Conservation (phyloP, 2,329 filamentous ascomycete genomes). For the Hymenoscyphus infarciens region DNA sequence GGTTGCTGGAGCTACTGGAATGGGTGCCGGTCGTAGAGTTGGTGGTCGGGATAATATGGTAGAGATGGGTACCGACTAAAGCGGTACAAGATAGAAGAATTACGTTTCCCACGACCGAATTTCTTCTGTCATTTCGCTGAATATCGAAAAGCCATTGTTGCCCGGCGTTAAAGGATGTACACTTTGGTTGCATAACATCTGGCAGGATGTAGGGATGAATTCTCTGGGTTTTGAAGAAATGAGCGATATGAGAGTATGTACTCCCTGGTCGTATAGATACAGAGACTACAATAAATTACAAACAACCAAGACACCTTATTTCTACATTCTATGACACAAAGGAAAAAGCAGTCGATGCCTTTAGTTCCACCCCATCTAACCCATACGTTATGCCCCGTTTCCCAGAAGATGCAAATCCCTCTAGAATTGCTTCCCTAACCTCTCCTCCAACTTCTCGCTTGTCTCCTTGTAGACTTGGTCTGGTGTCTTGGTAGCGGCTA, state of each 20-base stretch:
- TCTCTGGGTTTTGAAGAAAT: conserved; percentile 16
- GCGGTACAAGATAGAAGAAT: conserved; percentile 8
- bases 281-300: conserved; percentile 11
- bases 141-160: conserved; percentile 21
- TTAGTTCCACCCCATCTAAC: conserved; percentile 7
- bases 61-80: conserved; percentile 37
- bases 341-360: conserved; percentile 6
- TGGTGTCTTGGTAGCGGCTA: conserved; percentile 66
- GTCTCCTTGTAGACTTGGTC: conserved; percentile 58
- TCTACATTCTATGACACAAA: conserved; percentile 22
- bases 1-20: conserved; percentile 34
- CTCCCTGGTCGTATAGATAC: conserved; percentile 3
- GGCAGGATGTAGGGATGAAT: conserved; percentile 31
- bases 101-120: conserved; percentile 2
- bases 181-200: conserved; percentile 34
- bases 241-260: conserved; percentile 11
- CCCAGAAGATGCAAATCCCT: conserved; percentile 10
- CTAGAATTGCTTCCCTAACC: conserved; percentile 46
- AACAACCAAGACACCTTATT: conserved; percentile 2
- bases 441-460: conserved; percentile 46
- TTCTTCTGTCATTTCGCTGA: conserved; percentile 6
- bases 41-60: conserved; percentile 35
- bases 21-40: conserved; percentile 43
- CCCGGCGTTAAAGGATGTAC: conserved; percentile 32
- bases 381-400: neutral